Conservation (phyloP, 1,139 yeast species). For the Debaryomyces fabryi region DNA sequence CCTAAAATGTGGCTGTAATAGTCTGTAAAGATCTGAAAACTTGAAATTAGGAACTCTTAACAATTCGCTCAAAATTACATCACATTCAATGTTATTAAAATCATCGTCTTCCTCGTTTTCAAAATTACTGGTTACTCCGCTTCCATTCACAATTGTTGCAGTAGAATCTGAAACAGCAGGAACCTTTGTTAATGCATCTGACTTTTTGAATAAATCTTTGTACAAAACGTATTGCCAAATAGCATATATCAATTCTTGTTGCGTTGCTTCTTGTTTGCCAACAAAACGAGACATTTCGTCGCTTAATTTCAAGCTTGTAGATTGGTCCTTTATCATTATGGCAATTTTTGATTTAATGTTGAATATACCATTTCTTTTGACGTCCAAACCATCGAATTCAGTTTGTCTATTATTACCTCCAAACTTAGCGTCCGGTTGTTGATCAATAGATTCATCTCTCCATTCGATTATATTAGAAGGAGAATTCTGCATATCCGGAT, state of each 20-base stretch:
- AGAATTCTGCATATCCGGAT: constrained; percentile 37
- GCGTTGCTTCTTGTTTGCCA: constrained; percentile 78
- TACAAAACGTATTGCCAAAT: constrained; percentile 88
- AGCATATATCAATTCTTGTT: constrained; percentile 82
- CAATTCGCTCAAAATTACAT: constrained; percentile 61
- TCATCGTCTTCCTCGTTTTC: constrained; percentile 36
- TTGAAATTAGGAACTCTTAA: constrained; percentile 56
- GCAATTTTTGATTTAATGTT: constrained; percentile 74
- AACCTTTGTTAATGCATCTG: constrained; percentile 34
- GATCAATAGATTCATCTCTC: constrained; percentile 32
- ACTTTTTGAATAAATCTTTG: constrained; percentile 62
- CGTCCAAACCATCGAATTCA: constrained; percentile 84
- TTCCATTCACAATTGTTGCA: constrained; percentile 18
- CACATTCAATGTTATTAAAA: constrained; percentile 60
- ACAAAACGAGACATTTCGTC: constrained; percentile 65
- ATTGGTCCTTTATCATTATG: constrained; percentile 79
- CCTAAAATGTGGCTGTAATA: constrained; percentile 58
- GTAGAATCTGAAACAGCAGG: constrained; percentile 39
- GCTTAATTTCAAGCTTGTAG: constrained; percentile 58
- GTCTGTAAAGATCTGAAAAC: constrained; percentile 74
- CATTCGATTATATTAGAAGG: constrained; percentile 45
- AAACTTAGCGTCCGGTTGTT: constrained; percentile 13
- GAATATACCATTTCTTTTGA: constrained; percentile 73
- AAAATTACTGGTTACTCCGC: constrained; percentile 13
- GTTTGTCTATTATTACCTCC: constrained; percentile 32